Conservation (phyloP, 805 yeast genomes). For the Teunomyces pallodes region DNA sequence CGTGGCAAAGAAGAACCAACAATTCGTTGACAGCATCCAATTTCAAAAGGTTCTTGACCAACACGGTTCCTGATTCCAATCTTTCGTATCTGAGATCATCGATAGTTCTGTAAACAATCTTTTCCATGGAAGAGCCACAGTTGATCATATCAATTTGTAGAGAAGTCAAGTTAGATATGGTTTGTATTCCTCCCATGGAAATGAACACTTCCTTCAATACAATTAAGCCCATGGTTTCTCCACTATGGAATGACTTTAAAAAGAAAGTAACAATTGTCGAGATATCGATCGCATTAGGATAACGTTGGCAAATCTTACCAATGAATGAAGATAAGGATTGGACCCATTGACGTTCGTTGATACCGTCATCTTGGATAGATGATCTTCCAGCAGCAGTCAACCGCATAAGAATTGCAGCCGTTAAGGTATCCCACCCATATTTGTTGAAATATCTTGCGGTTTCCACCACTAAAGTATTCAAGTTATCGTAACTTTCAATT, state of each 20-base stretch:
- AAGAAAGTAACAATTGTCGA: slow-evolving; percentile 59
- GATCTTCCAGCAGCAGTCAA: slow-evolving; percentile 63
- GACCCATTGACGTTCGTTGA: slow-evolving; percentile 80
- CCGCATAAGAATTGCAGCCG: slow-evolving; percentile 68
- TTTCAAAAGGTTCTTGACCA: slow-evolving; percentile 46
- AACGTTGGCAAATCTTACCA: slow-evolving; percentile 62
- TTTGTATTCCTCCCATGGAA: slow-evolving; percentile 78
- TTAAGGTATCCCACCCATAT: slow-evolving; percentile 83
- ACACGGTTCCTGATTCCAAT: slow-evolving; percentile 44
- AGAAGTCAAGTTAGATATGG: slow-evolving; percentile 62
- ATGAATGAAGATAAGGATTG: slow-evolving; percentile 78
- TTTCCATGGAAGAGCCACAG: slow-evolving; percentile 58
- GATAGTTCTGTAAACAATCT: slow-evolving; percentile 55
- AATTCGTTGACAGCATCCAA: slow-evolving; percentile 56
- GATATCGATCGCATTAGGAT: slow-evolving; percentile 55
- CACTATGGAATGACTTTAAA: slow-evolving; percentile 59
- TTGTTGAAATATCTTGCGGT: slow-evolving; percentile 72
- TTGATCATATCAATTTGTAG: slow-evolving; percentile 65
- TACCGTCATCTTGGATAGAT: slow-evolving; percentile 71
- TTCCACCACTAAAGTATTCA: slow-evolving; percentile 73
- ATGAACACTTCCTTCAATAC: slow-evolving; percentile 65
- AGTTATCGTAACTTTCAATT: slow-evolving; percentile 88
- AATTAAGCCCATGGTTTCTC: slow-evolving; percentile 58
- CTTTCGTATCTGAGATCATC: slow-evolving; percentile 55
- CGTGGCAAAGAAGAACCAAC: slow-evolving; percentile 59